Evolutionary conservation across 2,329 filamentous ascomycete species (phyloP), one percentile per base, ranked within the genome.

Genomic region (Beauveria sp.): DNA sequence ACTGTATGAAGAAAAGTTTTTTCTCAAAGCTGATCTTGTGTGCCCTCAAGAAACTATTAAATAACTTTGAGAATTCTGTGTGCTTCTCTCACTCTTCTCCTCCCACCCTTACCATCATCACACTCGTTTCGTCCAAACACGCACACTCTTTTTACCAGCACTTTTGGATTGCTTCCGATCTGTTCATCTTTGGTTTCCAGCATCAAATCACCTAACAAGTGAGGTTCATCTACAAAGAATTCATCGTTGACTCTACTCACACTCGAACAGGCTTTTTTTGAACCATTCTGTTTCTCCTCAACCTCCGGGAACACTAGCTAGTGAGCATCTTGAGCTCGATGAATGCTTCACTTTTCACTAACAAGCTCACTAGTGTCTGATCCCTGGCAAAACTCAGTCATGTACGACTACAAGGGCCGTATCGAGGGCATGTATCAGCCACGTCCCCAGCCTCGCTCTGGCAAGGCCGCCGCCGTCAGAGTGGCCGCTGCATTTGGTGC

Each of bases 21-120:
- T 34, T 34, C 24, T 18, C 8, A 7, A 46, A n/a, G 24, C 59
- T 61, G 59, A 61, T 61, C 26, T 31, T 42, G 59, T 61, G 59
- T 16, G 31, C 9, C 38, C 52, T 1, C 16, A 38, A 40, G 43
- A 34, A 53, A 54, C 10, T 28, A 22, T 22, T 48, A 43, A 59
- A 51, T 26, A 51, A 22, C n/a, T 24, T n/a, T 14, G 12, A 16
- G 22, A 22, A 22, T 20, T 24, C n/a, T 22, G 40, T 40, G 16
- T 42, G n/a, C 28, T 22, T 38, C 49, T 18, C 31, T 45, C 24
- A 7, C 6, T n/a, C 31, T 31, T 31, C 31, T 22, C 42, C 31
- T 42, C 59, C 40, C 59, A 49, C 28, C 59, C 22, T 28, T 22
- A 40, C 43, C 51, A 59, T 51, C 45, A 56, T 16, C 45, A 52